These are phyloP conservation scores for Cantharellus anzutake DNA, from an alignment of 768 basidiomycete genomes.

Conservation along the genomic window DNA sequence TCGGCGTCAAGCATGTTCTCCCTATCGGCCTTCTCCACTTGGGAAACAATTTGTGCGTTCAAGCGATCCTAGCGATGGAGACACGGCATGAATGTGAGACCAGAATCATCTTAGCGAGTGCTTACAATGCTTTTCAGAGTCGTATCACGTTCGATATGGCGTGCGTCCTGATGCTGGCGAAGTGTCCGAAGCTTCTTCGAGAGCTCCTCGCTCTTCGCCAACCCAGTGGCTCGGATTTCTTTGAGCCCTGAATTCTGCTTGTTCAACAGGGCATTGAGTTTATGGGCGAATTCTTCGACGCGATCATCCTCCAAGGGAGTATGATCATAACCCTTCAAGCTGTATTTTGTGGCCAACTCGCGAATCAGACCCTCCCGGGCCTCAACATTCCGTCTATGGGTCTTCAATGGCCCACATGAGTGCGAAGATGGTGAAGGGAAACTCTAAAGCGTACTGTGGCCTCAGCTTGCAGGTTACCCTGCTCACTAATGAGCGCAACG, in stretches of 20 bases:
- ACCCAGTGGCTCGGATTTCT: conserved; percentile 26
- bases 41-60: neutral
- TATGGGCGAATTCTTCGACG: conserved; percentile 51
- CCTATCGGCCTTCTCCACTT: conserved; percentile 26
- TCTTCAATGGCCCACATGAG: conserved; percentile 22
- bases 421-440: neutral
- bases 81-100: neutral
- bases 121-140: neutral
- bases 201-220: conserved; percentile 42
- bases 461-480: conserved; percentile 51
- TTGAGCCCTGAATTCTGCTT: conserved; percentile 46
- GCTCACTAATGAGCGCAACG: conserved; percentile 13
- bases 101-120: neutral
- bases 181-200: conserved; percentile 37
- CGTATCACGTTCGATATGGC: neutral
- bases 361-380: conserved; percentile 60
- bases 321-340: conserved; percentile 55
- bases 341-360: conserved; percentile 43
- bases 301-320: conserved; percentile 52
- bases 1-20: conserved; percentile 42
- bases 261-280: conserved; percentile 40
- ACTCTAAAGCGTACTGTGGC: conserved; percentile 33
- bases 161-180: conserved; percentile 25
- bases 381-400: conserved; percentile 46
- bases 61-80: neutral